Percentiles rank a stretch among this genome's conserved stretches.
Evolutionary conservation across 2,329 filamentous ascomycete genomes (phyloP).

Genomic region (Neofusicoccum cordaticola): DNA sequence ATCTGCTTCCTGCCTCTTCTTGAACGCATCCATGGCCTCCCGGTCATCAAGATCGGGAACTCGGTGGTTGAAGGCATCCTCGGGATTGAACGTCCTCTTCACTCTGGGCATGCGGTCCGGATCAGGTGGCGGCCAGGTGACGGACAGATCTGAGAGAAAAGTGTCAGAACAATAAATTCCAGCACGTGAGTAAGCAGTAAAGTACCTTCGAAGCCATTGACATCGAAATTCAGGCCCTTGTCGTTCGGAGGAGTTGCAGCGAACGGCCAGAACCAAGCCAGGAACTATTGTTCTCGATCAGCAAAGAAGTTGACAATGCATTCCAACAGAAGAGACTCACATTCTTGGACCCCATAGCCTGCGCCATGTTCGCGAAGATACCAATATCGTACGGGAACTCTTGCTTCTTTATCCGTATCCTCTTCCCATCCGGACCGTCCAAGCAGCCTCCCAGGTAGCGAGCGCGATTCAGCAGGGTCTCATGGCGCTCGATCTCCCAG

Average conservation of each 20-base stretch:
- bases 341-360: constrained; percentile 72
- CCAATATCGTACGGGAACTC: constrained; percentile 83
- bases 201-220: constrained; percentile 72
- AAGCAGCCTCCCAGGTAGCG: constrained; percentile 54
- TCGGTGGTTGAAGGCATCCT: constrained; percentile 39
- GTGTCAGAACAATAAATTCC: too few relatives aligned
- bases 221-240: constrained; percentile 62
- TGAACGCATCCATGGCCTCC: constrained; percentile 49
- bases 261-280: constrained; percentile 70
- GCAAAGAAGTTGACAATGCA: neutral
- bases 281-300: neutral
- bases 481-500: constrained; percentile 60
- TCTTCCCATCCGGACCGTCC: constrained; percentile 55
- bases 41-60: constrained; percentile 35
- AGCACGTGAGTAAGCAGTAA: constrained; percentile 22
- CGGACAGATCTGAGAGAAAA: constrained; percentile 21
- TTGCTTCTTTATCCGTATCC: constrained; percentile 58
- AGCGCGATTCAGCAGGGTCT: constrained; percentile 45
- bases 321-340: constrained; percentile 10
- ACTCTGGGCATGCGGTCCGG: constrained; percentile 44
- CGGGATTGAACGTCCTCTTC: constrained; percentile 23
- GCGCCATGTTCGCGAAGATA: constrained; percentile 68
- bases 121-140: constrained; percentile 50
- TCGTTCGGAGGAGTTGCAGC: constrained; percentile 48
- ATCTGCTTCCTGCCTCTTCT: constrained; percentile 53